Base-by-base conservation (phyloP, 345 rosid species). In the Noccaea bulbosa region DNA sequence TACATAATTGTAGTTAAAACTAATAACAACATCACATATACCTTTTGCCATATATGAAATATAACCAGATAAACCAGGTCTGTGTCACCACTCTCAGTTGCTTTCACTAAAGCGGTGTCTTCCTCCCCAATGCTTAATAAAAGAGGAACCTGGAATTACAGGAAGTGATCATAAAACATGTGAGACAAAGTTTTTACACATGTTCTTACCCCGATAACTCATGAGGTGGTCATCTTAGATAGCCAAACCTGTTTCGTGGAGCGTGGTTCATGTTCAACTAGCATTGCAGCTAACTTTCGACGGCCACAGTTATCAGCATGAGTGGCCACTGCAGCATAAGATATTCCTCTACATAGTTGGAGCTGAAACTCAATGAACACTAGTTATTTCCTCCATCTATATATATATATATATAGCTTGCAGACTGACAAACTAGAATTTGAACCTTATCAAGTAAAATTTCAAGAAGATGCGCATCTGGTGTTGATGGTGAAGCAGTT, bases 261-360 rank as follows among this genome's bases (percentile, higher is more conserved):
- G 65, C 95, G 96, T 45, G 99, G 97, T 73, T 94, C 99, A 62
- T 94, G 90, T 67, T 89, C 97, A 74, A 86, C 88, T 73, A 94
- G 97, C 97, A 94, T 86, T 68, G 97, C 97, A 70, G 99, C 96
- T 69, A 94, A 74, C 81, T 94, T 94, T 50, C 97, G 82, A 50
- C 96, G 87, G 45, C 90, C 95, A 76, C 81, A 87, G 81, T 83
- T 94, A 81, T 94, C 99, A 16, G 97, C 96, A 85, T 94, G 99
- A 71, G 99, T 89, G 70, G 99, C 99, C 77, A 94, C 99, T 61
- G 99, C 93, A 53, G 97, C 99, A 82, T 89, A 94, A 66, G 99
- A 91, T 82, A 94, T 88, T 72, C 91, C 93, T 84, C 76, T 91
- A 75, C 94, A 88, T 63, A 91, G 73, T 80, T 79, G 86, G 70